phyloP scores from a whole-genome alignment of 768 basidiomycete species.

The Lyophyllum semitale region DNA sequence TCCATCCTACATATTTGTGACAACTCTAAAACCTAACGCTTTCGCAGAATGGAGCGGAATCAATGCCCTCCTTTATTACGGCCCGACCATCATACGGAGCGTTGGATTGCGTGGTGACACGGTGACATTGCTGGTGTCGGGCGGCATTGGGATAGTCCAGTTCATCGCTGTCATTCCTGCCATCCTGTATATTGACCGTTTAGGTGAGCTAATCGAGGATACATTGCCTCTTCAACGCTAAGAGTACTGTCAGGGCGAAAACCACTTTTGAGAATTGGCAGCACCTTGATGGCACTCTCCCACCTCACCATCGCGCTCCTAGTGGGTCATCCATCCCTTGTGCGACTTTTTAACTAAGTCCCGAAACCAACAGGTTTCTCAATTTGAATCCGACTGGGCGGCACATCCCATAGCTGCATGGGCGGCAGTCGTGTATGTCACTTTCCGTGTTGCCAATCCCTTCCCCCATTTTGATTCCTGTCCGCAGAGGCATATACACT shows the following conservation, averaged over 20 bases:
- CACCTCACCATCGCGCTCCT: constrained; percentile 68
- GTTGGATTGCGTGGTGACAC: constrained; percentile 65
- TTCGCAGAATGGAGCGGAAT: constrained; percentile 84
- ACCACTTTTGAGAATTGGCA: constrained; percentile 66
- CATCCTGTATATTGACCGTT: constrained; percentile 67
- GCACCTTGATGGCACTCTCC: constrained; percentile 61
- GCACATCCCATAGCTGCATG: constrained; percentile 61
- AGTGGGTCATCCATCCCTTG: constrained; percentile 34
- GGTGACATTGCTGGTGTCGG: constrained; percentile 66
- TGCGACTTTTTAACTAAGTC: neutral
- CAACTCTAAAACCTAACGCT: no score
- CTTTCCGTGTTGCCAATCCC: neutral
- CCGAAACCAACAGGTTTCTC: constrained; percentile 38
- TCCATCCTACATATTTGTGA: no score
- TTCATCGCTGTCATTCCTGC: constrained; percentile 76
- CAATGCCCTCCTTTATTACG: constrained; percentile 83
- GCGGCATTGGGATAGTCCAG: constrained; percentile 80
- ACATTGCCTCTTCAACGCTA: neutral
- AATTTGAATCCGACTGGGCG: constrained; percentile 59
- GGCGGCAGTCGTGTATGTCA: constrained; percentile 63
- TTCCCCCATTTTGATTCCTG: neutral
- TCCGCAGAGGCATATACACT: constrained; percentile 58
- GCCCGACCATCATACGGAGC: constrained; percentile 66
- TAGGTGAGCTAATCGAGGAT: constrained; percentile 40
- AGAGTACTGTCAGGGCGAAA: constrained; percentile 51